These are phyloP conservation scores for Ophiostoma populinum DNA, from an alignment of 2,329 filamentous ascomycete species.

Conservation along the genomic window DNA sequence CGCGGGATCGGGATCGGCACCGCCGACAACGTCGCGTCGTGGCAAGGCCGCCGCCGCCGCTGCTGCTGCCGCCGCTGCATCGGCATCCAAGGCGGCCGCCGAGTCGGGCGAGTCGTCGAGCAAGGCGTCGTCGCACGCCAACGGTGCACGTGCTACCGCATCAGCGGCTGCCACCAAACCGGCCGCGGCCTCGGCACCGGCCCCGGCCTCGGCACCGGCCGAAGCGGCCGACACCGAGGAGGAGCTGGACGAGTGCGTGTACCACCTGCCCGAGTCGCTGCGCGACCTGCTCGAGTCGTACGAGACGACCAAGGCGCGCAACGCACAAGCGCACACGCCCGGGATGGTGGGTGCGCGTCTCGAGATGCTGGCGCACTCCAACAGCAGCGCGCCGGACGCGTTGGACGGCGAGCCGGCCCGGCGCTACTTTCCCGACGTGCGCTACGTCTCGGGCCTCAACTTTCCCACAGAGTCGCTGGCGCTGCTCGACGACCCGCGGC, in stretches of 20 bases:
- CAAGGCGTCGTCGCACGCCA: slow-evolving; percentile 1
- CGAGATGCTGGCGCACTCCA: slow-evolving; percentile 59
- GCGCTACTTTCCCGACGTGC: slow-evolving; percentile 69
- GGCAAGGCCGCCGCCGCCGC: slow-evolving; percentile 20
- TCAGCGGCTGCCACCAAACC: too few relatives aligned
- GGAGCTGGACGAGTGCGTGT: slow-evolving; percentile 54
- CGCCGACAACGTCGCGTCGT: slow-evolving; percentile 21
- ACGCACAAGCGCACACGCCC: slow-evolving; percentile 19
- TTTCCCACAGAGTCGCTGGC: slow-evolving; percentile 86
- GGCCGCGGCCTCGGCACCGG: slow-evolving; percentile 20
- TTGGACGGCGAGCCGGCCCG: slow-evolving; percentile 67
- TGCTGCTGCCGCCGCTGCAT: slow-evolving; percentile 9
- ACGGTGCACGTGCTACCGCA: neutral
- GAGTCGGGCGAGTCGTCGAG: slow-evolving; percentile 22
- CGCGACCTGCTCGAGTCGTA: slow-evolving; percentile 86
- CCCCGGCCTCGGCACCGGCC: slow-evolving; percentile 16
- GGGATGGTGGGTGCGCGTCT: slow-evolving; percentile 40
- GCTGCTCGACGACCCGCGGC: slow-evolving; percentile 76
- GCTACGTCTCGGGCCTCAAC: slow-evolving; percentile 56
- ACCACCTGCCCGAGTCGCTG: slow-evolving; percentile 75
- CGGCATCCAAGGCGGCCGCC: slow-evolving; percentile 11
- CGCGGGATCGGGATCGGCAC: too few relatives aligned
- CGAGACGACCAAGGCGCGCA: slow-evolving; percentile 61
- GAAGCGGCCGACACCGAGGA: slow-evolving; percentile 30
- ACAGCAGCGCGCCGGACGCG: slow-evolving; percentile 55